A percentile compares a stretch with the other conserved stretches of the same genome.
Evolutionary conservation across 805 yeast genomes (phyloP).

Genomic region (Barnettozyma californica): DNA sequence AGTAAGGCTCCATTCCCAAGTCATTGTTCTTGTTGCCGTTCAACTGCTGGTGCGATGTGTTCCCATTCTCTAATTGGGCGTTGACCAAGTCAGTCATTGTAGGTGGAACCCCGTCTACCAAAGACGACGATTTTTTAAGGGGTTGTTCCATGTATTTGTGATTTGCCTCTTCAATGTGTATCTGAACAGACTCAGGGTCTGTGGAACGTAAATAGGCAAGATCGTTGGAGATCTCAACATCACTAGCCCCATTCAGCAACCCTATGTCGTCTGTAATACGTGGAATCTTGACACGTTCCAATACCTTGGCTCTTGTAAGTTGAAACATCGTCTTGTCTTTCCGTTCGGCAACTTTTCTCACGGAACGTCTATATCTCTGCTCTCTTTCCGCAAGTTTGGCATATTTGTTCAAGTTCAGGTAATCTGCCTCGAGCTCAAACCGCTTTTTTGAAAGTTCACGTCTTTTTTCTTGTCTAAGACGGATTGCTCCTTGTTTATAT

Average conservation of each 20-base stretch:
- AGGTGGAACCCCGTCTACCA: slow-evolving; percentile 11
- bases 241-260: slow-evolving; percentile 10
- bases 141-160: slow-evolving; percentile 19
- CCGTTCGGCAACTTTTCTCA: slow-evolving; percentile 18
- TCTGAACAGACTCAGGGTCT: slow-evolving; percentile 4
- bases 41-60: not conserved
- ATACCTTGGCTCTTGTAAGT: slow-evolving; percentile 12
- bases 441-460: not conserved
- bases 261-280: slow-evolving; percentile 1
- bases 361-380: slow-evolving; percentile 15
- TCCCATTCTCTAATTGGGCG: slow-evolving; percentile 17
- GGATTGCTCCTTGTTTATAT: slow-evolving; percentile 15
- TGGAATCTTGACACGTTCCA: slow-evolving; percentile 5
- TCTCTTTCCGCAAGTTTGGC: slow-evolving; percentile 7
- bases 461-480: slow-evolving; percentile 11
- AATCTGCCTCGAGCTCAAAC: slow-evolving; percentile 14
- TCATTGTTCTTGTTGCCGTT: not conserved
- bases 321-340: slow-evolving; percentile 11
- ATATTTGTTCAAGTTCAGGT: slow-evolving; percentile 10
- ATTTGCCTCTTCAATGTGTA: slow-evolving; percentile 20
- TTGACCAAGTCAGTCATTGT: slow-evolving; percentile 27
- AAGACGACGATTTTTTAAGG: slow-evolving; percentile 6
- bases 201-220: slow-evolving; percentile 8
- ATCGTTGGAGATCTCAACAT: slow-evolving; percentile 18
- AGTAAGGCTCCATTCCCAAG: not conserved